Evolutionary conservation across 2,329 filamentous ascomycete genomes (phyloP).

Genomic region (Madurella fahalii): DNA sequence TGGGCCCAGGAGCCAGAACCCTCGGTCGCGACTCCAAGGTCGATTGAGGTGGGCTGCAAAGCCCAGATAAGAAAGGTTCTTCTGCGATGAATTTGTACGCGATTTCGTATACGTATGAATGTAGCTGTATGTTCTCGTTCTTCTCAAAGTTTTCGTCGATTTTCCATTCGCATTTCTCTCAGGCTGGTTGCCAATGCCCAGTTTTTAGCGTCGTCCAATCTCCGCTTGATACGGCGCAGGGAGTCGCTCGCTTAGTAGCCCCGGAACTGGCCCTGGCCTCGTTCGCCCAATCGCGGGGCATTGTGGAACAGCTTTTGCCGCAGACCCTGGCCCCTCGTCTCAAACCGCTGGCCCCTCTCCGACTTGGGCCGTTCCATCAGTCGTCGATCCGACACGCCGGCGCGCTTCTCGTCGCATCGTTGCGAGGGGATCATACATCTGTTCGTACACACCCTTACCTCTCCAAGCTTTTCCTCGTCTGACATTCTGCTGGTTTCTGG

Average conservation of each 20-base stretch:
- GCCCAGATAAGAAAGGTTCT: too few species aligned
- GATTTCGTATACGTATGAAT: too few species aligned
- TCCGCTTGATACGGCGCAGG: not conserved
- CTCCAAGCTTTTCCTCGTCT: not conserved
- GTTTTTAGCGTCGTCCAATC: not conserved
- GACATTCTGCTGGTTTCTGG: not conserved
- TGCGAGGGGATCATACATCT: constrained; percentile 18
- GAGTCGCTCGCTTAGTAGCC: constrained; percentile 9
- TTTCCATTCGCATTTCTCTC: too few species aligned
- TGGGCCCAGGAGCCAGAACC: too few species aligned
- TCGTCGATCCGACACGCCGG: constrained; percentile 37
- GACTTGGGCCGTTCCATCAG: constrained; percentile 36
- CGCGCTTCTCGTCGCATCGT: constrained; percentile 11
- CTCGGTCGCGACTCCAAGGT: too few species aligned
- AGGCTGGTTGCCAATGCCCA: not conserved
- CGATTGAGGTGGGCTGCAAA: too few species aligned
- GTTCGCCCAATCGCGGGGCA: constrained; percentile 19
- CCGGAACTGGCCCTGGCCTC: constrained; percentile 12
- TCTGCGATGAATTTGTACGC: too few species aligned
- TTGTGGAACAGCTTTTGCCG: constrained; percentile 25
- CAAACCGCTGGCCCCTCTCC: constrained; percentile 26
- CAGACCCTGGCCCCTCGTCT: constrained; percentile 21
- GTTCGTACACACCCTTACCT: not conserved
- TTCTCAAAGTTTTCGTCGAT: too few species aligned
- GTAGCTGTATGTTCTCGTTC: too few species aligned